Evolutionary conservation across 208 protist species (phyloP), one percentile per base, ranked within the genome.

Genomic region (Entamoeba moshkovskii): DNA sequence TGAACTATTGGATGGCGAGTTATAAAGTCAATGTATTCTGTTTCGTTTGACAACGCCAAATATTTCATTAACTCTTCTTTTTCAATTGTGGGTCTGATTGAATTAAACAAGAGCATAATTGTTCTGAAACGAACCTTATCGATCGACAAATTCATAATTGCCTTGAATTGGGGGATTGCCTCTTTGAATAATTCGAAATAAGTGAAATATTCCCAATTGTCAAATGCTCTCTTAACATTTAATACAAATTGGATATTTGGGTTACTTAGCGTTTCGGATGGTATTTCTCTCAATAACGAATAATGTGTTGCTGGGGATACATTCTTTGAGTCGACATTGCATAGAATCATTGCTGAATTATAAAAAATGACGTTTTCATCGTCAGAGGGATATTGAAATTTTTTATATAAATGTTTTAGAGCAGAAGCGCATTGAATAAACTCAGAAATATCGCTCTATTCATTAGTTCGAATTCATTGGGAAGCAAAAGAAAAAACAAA

Each of bases 381-480:
- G 18, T 59, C 49, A 59, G 18, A 25, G 13, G 59, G 22, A 38
- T 38, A 38, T 44, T 29, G 6, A 25, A 73, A 42, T 25, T 25
- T 73, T 42, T 93, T 46, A 52, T 93, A 93, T 92, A 52, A 48
- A 1, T 93, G n/a, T 46, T 92, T 46, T 45, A 93, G 1, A 48
- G 66, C 59, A 25, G 44, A 49, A 25, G 66, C 59, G 16, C 93
- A 93, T 93, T 93, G 93, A 48, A 92, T 93, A 52, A 92, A 93
- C 16, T 93, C 93, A n/a, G 59, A 46, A 33, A 93, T 25, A 52
- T 93, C 93, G 13, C 44, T 92, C 85, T n/a, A n/a, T n/a, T n/a
- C n/a, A n/a, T n/a, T n/a, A n/a, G n/a, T n/a, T n/a, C n/a, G n/a
- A n/a, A n/a, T n/a, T n/a, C n/a, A n/a, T n/a, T n/a, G n/a, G n/a